Conservation (phyloP, 169 alveolate species). For the Theileria annulata region DNA sequence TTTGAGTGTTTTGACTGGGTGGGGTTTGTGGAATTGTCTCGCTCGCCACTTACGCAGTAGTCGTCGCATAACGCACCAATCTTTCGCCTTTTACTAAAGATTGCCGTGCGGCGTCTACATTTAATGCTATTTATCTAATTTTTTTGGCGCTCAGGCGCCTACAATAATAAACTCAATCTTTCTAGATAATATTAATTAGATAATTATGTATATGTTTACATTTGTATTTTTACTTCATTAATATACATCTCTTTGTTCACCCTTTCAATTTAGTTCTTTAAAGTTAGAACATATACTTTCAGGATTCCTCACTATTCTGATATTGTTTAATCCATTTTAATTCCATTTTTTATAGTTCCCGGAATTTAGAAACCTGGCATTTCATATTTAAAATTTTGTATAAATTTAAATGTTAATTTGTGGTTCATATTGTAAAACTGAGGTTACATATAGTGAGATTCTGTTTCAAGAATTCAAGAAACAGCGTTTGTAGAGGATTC, state of each 20-base stretch:
- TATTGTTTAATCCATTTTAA: not conserved
- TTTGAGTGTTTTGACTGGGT: constrained; percentile 12
- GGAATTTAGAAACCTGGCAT: not conserved
- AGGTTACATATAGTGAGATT: too few relatives aligned
- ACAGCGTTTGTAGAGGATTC: too few relatives aligned
- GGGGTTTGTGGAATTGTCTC: not conserved
- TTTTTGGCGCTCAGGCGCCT: constrained; percentile 75
- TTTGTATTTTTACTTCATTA: not conserved
- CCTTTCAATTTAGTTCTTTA: not conserved
- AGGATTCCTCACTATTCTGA: not conserved
- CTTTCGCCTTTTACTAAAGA: constrained; percentile 98
- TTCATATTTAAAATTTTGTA: too few relatives aligned
- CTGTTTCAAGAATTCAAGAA: too few relatives aligned
- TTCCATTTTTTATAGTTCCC: not conserved
- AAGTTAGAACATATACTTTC: not conserved
- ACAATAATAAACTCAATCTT: constrained; percentile 21
- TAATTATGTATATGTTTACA: not conserved
- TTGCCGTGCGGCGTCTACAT: constrained; percentile 92
- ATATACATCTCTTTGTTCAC: too few relatives aligned
- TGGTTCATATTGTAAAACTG: too few relatives aligned
- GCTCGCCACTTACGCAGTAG: constrained; percentile 46
- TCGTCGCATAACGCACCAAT: constrained; percentile 85
- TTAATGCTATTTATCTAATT: constrained; percentile 69
- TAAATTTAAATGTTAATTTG: too few relatives aligned
- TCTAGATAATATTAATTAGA: not conserved